A percentile compares a stretch with the other conserved stretches of the same genome.
These are phyloP conservation scores for Annulohypoxylon bovei DNA, from an alignment of 495 filamentous ascomycete genomes.

Conservation along the genomic window DNA sequence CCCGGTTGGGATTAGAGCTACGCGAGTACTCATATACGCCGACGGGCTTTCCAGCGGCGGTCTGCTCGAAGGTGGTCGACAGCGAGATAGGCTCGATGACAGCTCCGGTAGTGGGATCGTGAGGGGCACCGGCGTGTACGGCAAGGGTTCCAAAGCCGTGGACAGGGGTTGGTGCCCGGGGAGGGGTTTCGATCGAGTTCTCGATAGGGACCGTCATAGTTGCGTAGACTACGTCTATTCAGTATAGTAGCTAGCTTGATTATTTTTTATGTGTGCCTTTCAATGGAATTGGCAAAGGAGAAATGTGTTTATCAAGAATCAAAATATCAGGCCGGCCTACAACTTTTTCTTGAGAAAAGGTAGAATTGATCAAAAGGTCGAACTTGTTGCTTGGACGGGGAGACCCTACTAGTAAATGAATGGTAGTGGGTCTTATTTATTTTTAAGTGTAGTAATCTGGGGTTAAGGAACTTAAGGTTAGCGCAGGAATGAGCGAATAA, in stretches of 20 bases:
- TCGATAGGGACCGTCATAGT: constrained; percentile 54
- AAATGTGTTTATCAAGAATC: not conserved
- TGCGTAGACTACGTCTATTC: constrained; percentile 4
- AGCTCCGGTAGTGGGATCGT: constrained; percentile 90
- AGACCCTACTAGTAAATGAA: constrained; percentile 4
- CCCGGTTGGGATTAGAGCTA: constrained; percentile 90
- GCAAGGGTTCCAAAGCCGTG: constrained; percentile 88
- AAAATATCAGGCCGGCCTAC: not conserved
- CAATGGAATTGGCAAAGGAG: not conserved
- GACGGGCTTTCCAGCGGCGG: constrained; percentile 82
- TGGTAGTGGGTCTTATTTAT: not conserved
- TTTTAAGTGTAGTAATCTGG: not conserved
- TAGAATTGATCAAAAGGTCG: not conserved
- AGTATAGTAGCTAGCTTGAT: not conserved
- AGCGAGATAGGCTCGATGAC: constrained; percentile 97
- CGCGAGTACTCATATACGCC: constrained; percentile 91
- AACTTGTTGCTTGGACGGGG: not conserved
- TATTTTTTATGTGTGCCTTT: not conserved
- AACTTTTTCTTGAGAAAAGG: not conserved
- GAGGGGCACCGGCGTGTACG: constrained; percentile 89
- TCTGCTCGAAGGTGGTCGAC: constrained; percentile 93
- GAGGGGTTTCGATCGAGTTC: constrained; percentile 55
- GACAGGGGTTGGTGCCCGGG: constrained; percentile 52
- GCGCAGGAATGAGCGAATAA: constrained; percentile 5
- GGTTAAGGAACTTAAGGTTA: not conserved